A percentile compares a stretch with the other conserved stretches of the same genome.
Evolutionary conservation across 23 red algal genomes (phyloP).

Genomic region (Gracilaria caudata): DNA sequence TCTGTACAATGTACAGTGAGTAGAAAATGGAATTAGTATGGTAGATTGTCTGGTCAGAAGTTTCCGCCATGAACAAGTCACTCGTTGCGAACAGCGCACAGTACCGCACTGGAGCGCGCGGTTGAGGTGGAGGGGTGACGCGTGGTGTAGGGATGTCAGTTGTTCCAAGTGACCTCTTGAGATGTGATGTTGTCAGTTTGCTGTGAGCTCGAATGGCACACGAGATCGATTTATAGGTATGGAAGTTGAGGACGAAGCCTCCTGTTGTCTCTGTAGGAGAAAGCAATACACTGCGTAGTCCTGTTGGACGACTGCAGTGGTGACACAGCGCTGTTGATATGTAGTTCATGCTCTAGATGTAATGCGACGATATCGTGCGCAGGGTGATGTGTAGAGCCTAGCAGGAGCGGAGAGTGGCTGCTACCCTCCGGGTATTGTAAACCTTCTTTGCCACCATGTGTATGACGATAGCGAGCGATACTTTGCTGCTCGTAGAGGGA

Average conservation of each 20-base stretch:
- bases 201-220: not conserved
- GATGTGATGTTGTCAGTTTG: not conserved
- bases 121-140: too few relatives aligned
- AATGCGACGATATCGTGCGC: not conserved
- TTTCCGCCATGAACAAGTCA: not conserved
- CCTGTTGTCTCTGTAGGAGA: not conserved
- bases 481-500: not conserved
- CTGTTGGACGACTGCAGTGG: not conserved
- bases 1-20: too few relatives aligned
- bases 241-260: too few relatives aligned
- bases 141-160: not conserved
- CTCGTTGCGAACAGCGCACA: not conserved
- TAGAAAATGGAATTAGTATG: not conserved
- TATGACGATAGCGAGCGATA: not conserved
- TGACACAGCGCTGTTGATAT: not conserved
- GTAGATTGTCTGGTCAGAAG: not conserved
- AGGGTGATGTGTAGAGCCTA: not conserved
- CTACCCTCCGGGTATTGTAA: too few relatives aligned
- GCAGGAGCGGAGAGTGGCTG: not conserved
- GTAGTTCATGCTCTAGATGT: not conserved
- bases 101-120: too few relatives aligned
- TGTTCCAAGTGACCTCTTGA: not conserved
- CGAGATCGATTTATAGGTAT: not conserved
- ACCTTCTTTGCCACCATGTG: too few relatives aligned
- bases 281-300: not conserved